Evolutionary conservation across 2,329 filamentous ascomycete genomes (phyloP), one percentile per base, ranked within the genome.

Genomic region (Neofusicoccum cordaticola): DNA sequence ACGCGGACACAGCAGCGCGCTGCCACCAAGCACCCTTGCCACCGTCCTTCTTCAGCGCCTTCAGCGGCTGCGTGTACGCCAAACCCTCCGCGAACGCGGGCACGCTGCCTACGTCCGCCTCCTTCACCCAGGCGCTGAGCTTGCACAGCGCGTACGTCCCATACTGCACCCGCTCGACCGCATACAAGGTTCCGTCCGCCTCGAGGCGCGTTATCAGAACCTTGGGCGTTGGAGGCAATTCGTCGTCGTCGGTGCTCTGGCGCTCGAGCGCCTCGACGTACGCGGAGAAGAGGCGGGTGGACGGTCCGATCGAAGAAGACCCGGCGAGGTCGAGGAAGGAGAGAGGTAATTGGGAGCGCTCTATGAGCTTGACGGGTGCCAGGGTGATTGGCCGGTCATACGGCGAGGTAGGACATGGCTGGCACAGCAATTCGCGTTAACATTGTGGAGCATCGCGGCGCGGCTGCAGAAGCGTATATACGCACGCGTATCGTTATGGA

Each of bases 161-260:
- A 52, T 79, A 75, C 15, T 82, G 79, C 41, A 90, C 86, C 27
- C 86, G 83, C 77, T 93, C 90, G 37, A 93, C 91, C 63, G 87
- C 86, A 90, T 93, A 97, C 2, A 98, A 75, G 0, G 88, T 86
- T 78, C 91, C 90, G 68, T 94, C 73, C 7, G 68, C 66, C 47
- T 75, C 74, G 44, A 71, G 62, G 6, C 71, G 70, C 45, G 75
- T 75, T 63, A 79, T 69, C 35, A 79, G 74, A 34, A 79, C 69
- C 56, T 68, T 73, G 2, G 71, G 65, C 8, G 47, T 17, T 19
- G 45, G 52, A 6, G 39, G 27, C 9, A 15, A 15, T 31, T 39
- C 31, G 0, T 61, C 63, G 4, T 69, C 63, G 0, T 65, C 35
- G 7, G 66, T 66, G 44, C 67, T 42, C 37, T 68, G 45, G 13